These are phyloP conservation scores for Pleurotus sapidus DNA, from an alignment of 768 basidiomycete genomes.

Conservation along the genomic window DNA sequence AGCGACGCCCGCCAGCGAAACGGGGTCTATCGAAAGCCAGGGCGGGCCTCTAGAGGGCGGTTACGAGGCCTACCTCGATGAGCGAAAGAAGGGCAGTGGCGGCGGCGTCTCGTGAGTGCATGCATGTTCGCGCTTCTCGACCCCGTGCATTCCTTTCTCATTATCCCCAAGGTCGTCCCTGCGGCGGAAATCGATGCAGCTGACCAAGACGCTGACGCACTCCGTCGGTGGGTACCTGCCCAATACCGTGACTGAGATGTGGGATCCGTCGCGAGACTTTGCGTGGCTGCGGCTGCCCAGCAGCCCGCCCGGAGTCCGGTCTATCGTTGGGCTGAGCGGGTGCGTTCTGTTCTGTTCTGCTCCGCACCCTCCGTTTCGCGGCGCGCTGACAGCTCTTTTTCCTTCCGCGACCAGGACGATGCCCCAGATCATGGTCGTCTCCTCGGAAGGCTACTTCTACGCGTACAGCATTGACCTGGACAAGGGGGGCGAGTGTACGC, in stretches of 20 bases:
- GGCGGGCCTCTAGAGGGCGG: slow-evolving; percentile 70
- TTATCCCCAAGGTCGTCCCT: slow-evolving; percentile 39
- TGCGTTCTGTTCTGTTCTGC: slow-evolving; percentile 33
- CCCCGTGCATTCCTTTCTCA: slow-evolving; percentile 6
- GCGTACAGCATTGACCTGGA: slow-evolving; percentile 95
- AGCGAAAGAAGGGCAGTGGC: slow-evolving; percentile 52
- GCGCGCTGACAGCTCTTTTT: not conserved
- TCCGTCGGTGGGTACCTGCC: slow-evolving; percentile 85
- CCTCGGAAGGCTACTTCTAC: slow-evolving; percentile 94
- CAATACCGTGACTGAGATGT: slow-evolving; percentile 88
- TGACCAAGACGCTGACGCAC: slow-evolving; percentile 74
- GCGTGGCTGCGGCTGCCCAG: slow-evolving; percentile 85
- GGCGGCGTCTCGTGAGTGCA: slow-evolving; percentile 49
- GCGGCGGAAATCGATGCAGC: slow-evolving; percentile 66
- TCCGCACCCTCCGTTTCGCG: not conserved
- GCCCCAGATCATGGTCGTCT: slow-evolving; percentile 97
- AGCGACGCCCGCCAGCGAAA: slow-evolving; percentile 48
- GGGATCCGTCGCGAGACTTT: slow-evolving; percentile 96
- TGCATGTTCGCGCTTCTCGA: too few species aligned
- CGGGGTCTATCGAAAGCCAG: slow-evolving; percentile 62
- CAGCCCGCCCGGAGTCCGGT: slow-evolving; percentile 61
- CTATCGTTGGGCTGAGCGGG: slow-evolving; percentile 88
- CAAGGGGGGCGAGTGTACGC: slow-evolving; percentile 89
- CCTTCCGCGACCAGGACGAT: slow-evolving; percentile 55
- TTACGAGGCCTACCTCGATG: slow-evolving; percentile 84